A percentile compares a stretch with the other conserved stretches of the same genome.
phyloP scores from a whole-genome alignment of 192 early-diverging fungal genomes.

The Ambispora gerdemannii region DNA sequence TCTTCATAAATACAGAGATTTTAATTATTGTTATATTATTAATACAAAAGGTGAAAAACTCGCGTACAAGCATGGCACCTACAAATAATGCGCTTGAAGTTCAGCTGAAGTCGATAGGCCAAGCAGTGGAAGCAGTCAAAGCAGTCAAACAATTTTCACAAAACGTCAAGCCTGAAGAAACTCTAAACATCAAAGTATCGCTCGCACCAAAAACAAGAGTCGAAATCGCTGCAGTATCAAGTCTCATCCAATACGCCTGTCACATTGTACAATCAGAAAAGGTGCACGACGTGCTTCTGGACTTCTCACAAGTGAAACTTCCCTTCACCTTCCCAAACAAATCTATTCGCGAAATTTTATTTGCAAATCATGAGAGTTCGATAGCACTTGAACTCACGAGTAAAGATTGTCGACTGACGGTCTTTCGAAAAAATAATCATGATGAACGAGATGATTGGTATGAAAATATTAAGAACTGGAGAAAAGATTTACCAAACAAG shows the following conservation, averaged over 20 bases:
- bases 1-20: too few species aligned
- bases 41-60: too few species aligned
- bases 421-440: constrained; percentile 24
- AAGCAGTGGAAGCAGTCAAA: background rate
- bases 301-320: constrained; percentile 11
- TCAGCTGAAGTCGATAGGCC: too few species aligned
- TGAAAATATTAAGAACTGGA: constrained; percentile 24
- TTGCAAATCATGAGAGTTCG: background rate
- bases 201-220: constrained; percentile 3
- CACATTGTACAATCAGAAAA: background rate
- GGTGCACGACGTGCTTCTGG: constrained; percentile 16
- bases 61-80: too few species aligned
- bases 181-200: background rate
- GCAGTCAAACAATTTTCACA: background rate
- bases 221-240: constrained; percentile 20
- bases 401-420: constrained; percentile 24
- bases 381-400: constrained; percentile 27
- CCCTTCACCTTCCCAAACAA: constrained; percentile 22
- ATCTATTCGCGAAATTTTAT: constrained; percentile 22
- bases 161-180: background rate
- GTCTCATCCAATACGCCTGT: constrained; percentile 25
- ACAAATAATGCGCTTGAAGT: too few species aligned
- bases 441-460: constrained; percentile 23
- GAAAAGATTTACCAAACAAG: constrained; percentile 5
- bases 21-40: too few species aligned